Evolutionary conservation across 2,329 filamentous ascomycete genomes (phyloP), one percentile per base, ranked within the genome.

Genomic region (Leptodontidium sp.): DNA sequence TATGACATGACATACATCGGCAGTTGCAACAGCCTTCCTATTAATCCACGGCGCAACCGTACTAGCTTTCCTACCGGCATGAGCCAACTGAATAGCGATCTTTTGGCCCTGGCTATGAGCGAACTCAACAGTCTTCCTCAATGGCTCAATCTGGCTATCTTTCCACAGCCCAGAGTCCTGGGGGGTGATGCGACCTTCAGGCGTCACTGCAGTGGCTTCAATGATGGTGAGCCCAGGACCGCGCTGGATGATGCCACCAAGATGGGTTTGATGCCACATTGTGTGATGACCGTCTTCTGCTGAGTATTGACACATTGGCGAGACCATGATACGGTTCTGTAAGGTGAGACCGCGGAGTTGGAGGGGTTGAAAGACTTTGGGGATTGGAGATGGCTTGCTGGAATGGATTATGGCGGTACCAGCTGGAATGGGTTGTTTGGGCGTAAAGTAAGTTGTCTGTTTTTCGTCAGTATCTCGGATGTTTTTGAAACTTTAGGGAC

Each of bases 211-310:
- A 1, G 77, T 78, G 7, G 77, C 78, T 72, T 80, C 78, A 50
- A 79, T 70, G n/a, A 79, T 77, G 5, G 75, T 77, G 7, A 79
- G 69, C 90, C 91, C 94, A 0, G 91, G 90, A 24, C 93, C 93
- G 70, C 91, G 88, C 72, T 91, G 84, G 26, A 92, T 86, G 74
- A 93, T 93, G 69, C 93, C 92, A 47, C 94, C 84, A 47, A 94
- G 84, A 59, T 94, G 84, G 24, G 93, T 89, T 62, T 94, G 83
- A 79, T 97, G 93, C 86, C 89, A 97, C 78, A 91, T 86, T 2
- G 91, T 94, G 72, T 91, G 83, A 79, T 95, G 90, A 62, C 94
- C 89, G 77, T 91, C 85, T 49, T 89, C 78, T 14, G 88, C 86
- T 4, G 84, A 87, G 80, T 91, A 91, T 77, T 91, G 88, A 78